Base-by-base conservation (phyloP, 164 flowering plant genomes). In the Magnolia officinalis region DNA sequence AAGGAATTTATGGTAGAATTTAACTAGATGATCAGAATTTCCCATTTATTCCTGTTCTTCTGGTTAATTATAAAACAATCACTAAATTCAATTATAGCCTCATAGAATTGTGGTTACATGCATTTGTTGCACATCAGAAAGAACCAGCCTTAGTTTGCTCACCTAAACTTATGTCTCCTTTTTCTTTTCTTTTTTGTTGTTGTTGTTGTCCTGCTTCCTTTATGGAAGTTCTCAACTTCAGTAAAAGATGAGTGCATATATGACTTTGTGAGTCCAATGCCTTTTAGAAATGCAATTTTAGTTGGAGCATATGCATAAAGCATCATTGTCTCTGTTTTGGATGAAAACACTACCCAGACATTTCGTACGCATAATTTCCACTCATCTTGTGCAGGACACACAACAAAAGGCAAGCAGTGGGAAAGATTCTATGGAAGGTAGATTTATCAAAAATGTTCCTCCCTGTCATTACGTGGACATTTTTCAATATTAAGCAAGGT, bases 361-460 rank as follows among this genome's bases (percentile, higher is more conserved):
- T 49, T 66, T 55, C 45, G 19, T 61, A 67, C 70, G 8, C 31
- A 45, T 72, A 21, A 24, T 68, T 23, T 55, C 55, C 19, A 49
- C 20, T 79, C 11, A 59, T 76, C 68, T 75, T 80, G 66, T 81
- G 78, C 84, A 94, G 98, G 95, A 87, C 67, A 92, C 94, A n/a
- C 96, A 86, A 74, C 76, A 72, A 72, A 91, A 91, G 84, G 83
- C 92, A 63, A 84, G 87, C 61, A 66, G 77, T 69, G 75, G 89
- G 75, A 93, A 89, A 82, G 94, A 88, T 80, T 84, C 92, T 51
- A 21, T 73, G 21, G 93, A 90, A 87, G 97, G 95, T 92, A 80
- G 63, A 82, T 7, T 70, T 65, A 14, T 63, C n/a, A 52, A 19
- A 51, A 26, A 23, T 75, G 24, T 73, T 63, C 64, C 58, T 49